Evolutionary conservation across 2,329 filamentous ascomycete species (phyloP).

Genomic region (Graphiopsis chlorocephala): DNA sequence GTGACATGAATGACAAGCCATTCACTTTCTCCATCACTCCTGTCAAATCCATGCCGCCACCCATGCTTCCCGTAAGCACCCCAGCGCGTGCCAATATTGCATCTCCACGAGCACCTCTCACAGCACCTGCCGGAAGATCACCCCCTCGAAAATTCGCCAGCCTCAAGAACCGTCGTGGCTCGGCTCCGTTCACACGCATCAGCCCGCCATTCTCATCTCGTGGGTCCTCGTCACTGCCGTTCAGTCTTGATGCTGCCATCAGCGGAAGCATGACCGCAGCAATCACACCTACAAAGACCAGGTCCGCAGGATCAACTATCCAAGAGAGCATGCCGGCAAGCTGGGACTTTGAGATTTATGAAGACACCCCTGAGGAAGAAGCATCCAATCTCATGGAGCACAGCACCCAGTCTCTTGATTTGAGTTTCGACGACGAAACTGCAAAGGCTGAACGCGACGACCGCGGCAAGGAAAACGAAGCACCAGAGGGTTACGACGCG

Average conservation of each 20-base stretch:
- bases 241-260: constrained; percentile 81
- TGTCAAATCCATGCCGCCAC: constrained; percentile 39
- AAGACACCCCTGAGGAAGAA: constrained; percentile 86
- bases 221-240: constrained; percentile 55
- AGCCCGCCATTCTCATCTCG: constrained; percentile 64
- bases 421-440: constrained; percentile 82
- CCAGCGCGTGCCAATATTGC: constrained; percentile 40
- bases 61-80: constrained; percentile 30
- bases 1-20: constrained; percentile 37
- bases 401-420: constrained; percentile 79
- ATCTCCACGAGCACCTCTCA: constrained; percentile 42
- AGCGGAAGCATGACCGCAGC: constrained; percentile 67
- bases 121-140: constrained; percentile 76
- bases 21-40: constrained; percentile 39
- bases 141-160: constrained; percentile 69
- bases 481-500: constrained; percentile 55
- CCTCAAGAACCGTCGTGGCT: constrained; percentile 63
- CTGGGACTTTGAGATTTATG: constrained; percentile 94
- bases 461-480: constrained; percentile 89
- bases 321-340: constrained; percentile 57
- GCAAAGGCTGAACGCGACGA: constrained; percentile 54
- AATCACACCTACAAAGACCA: constrained; percentile 32
- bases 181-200: constrained; percentile 64
- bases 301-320: constrained; percentile 47
- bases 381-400: constrained; percentile 92